These are phyloP conservation scores for Anisogramma anomala DNA, from an alignment of 2,329 filamentous ascomycete species.

Conservation along the genomic window DNA sequence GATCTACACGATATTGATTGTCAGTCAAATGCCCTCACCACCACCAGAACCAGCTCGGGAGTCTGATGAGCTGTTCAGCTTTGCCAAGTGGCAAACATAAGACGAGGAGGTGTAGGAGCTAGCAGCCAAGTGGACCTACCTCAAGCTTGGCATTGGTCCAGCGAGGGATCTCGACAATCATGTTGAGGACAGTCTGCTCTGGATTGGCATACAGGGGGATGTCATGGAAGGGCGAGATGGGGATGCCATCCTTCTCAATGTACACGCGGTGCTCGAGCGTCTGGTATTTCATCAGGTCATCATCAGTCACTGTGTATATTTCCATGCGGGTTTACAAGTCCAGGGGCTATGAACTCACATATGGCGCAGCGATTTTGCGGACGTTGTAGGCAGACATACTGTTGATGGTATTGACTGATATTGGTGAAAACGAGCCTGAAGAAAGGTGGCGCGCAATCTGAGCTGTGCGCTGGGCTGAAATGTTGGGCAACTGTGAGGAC, in stretches of 20 bases:
- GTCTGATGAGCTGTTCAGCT: background rate
- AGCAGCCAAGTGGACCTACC: conserved; percentile 46
- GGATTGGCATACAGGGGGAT: conserved; percentile 95
- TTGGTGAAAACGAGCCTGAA: conserved; percentile 20
- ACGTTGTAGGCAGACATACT: conserved; percentile 60
- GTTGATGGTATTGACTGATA: conserved; percentile 9
- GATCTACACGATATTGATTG: conserved; percentile 50
- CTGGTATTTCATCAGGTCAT: too few species aligned
- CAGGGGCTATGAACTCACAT: too few species aligned
- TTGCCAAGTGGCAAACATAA: background rate
- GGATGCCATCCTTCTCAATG: conserved; percentile 93
- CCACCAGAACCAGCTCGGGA: background rate
- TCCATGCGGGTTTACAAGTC: too few species aligned
- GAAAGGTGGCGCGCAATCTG: conserved; percentile 46
- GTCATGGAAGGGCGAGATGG: conserved; percentile 94
- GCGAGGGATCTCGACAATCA: conserved; percentile 97
- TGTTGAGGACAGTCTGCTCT: conserved; percentile 94
- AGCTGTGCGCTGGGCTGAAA: conserved; percentile 38
- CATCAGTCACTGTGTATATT: too few species aligned
- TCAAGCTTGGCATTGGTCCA: conserved; percentile 99
- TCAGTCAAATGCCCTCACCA: background rate
- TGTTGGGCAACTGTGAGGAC: conserved; percentile 24
- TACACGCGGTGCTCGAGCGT: conserved; percentile 85
- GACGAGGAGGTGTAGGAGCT: background rate
- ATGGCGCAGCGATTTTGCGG: conserved; percentile 72